Evolutionary conservation across 768 basidiomycete genomes (phyloP).

Genomic region (Lactarius pseudohatsudake): DNA sequence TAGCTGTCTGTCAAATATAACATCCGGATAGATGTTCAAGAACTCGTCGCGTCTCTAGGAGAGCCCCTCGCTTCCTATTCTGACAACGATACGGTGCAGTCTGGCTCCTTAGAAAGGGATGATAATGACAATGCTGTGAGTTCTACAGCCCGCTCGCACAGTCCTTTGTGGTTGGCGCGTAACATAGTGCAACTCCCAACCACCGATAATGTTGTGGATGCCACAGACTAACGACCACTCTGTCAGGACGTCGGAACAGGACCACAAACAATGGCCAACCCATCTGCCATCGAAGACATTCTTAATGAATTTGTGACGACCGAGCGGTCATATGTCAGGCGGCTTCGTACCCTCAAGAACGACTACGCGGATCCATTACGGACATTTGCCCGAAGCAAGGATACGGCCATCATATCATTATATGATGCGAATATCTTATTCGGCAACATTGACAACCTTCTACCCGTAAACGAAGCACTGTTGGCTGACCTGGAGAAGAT

Average conservation of each 20-base stretch:
- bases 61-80: conserved; percentile 56
- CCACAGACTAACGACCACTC: background rate
- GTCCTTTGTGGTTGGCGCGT: background rate
- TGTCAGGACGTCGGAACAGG: conserved; percentile 35
- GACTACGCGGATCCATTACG: conserved; percentile 92
- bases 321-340: conserved; percentile 84
- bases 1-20: background rate
- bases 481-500: conserved; percentile 80
- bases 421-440: conserved; percentile 95
- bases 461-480: conserved; percentile 89
- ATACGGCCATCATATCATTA: conserved; percentile 80
- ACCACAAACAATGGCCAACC: conserved; percentile 60
- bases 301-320: conserved; percentile 87
- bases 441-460: conserved; percentile 86
- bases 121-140: conserved; percentile 32
- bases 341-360: conserved; percentile 77
- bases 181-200: background rate
- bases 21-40: conserved; percentile 22
- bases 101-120: conserved; percentile 39
- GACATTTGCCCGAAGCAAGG: conserved; percentile 77
- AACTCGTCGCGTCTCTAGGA: conserved; percentile 72
- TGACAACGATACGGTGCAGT: conserved; percentile 46
- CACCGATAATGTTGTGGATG: background rate
- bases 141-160: conserved; percentile 1
- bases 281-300: conserved; percentile 66